Evolutionary conservation across 2,329 filamentous ascomycete genomes (phyloP).

Genomic region (Aspergillus sp.): DNA sequence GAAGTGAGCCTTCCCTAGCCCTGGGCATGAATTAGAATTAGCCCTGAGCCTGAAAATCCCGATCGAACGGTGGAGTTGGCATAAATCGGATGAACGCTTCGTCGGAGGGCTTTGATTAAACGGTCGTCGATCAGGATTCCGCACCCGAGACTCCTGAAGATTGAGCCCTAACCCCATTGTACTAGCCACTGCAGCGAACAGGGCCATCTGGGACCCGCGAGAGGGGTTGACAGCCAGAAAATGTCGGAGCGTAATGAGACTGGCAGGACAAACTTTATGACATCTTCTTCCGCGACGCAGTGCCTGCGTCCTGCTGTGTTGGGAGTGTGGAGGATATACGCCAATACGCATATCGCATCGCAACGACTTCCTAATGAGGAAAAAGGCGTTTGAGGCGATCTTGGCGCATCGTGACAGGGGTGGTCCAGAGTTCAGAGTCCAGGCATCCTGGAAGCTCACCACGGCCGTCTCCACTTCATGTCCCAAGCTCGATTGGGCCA

Average conservation of each 20-base stretch:
- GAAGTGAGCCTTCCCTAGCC: too few relatives aligned
- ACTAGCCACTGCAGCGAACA: too few relatives aligned
- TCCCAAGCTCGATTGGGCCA: not conserved
- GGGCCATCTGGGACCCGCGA: too few relatives aligned
- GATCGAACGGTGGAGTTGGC: conserved; percentile 5
- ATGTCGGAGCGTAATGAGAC: too few relatives aligned
- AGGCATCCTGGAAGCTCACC: not conserved
- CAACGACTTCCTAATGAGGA: conserved; percentile 3
- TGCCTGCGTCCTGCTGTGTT: not conserved
- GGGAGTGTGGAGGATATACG: not conserved
- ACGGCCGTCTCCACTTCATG: not conserved
- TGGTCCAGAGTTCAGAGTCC: not conserved
- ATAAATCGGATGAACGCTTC: not conserved
- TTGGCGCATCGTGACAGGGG: not conserved
- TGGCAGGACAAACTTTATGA: too few relatives aligned
- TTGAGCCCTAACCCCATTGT: not conserved
- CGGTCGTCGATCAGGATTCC: not conserved
- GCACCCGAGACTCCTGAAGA: not conserved
- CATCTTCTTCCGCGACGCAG: too few relatives aligned
- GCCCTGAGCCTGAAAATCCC: not conserved
- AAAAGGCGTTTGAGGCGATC: not conserved
- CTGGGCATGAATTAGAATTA: not conserved
- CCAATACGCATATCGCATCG: not conserved
- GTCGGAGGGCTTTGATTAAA: not conserved
- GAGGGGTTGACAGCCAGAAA: too few relatives aligned